Base-by-base conservation (phyloP, 352 stramenopile species). In the Pythium brachiatum region DNA sequence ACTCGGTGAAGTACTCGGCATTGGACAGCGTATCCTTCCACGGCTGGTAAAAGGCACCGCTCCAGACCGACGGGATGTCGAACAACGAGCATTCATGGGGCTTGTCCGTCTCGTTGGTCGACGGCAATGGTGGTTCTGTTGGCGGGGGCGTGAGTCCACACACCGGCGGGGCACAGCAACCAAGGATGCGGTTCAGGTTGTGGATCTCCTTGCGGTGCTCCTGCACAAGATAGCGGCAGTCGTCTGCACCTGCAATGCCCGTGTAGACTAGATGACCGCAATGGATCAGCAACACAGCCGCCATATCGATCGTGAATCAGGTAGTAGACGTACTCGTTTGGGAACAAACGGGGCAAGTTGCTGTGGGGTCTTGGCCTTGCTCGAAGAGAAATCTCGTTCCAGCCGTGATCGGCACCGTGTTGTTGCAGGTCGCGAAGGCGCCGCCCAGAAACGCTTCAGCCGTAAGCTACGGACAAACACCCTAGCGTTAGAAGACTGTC, bases 1-100 rank as follows among this genome's bases (percentile, higher is more conserved):
- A 90, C 61, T 92, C 83, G 16, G 83, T 86, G 53, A 92, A 88
- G 60, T 90, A 92, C 56, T 88, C 75, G 26, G 81, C 57, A 12
- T 76, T 75, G 18, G 83, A 90, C 18, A 92, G 68, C 8, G 81
- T 74, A 55, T 92, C 83, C n/a, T 78, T 77, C 83, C 83, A 92
- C 12, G 83, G 83, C 53, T 78, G 58, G 53, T 90, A 92, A 64
- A 90, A 92, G 7, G 75, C 79, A 53, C 83, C 83, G 48, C 81
- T 88, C 83, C 83, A 92, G 11, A 70, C 50, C 5, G 83, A 73
- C 8, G 75, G 73, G 16, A 92, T 79, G 9, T 68, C 71, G 64
- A 90, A 90, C 21, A 92, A 72, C 36, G 79, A 74, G 52, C 83
- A 92, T 21, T 47, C 46, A 15, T 20, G 60, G 16, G 44, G 43